These are phyloP conservation scores for Cenchrus americanus DNA, from an alignment of 176 grass and related monocot species.

Conservation along the genomic window DNA sequence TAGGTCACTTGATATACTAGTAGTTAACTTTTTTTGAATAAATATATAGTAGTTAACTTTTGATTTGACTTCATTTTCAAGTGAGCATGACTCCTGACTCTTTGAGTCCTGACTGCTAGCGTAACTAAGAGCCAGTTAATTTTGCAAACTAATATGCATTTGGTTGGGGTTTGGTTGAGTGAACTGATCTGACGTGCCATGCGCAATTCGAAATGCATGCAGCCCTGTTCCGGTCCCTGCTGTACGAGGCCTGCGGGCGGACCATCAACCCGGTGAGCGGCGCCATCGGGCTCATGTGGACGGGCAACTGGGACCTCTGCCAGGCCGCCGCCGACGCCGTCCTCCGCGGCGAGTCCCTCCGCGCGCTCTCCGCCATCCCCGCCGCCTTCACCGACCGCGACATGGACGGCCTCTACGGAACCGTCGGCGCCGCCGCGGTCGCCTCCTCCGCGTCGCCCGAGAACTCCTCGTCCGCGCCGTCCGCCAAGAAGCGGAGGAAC, in stretches of 20 bases:
- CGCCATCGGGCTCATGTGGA: conserved; percentile 76
- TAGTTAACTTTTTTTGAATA: background rate
- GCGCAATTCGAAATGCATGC: background rate
- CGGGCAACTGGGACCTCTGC: conserved; percentile 84
- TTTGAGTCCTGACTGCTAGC: background rate
- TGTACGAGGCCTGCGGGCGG: conserved; percentile 83
- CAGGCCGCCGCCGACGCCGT: conserved; percentile 73
- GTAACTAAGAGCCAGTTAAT: background rate
- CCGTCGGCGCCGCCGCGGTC: conserved; percentile 21
- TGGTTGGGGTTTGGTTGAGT: background rate
- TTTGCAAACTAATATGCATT: background rate
- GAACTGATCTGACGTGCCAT: background rate
- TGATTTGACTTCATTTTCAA: background rate
- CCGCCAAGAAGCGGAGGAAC: conserved; percentile 35
- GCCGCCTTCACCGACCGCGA: conserved; percentile 48
- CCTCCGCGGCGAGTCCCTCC: conserved; percentile 63
- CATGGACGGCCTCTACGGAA: conserved; percentile 58
- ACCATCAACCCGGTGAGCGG: conserved; percentile 85
- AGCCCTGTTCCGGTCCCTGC: conserved; percentile 72
- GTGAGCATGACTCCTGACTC: background rate
- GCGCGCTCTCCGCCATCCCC: conserved; percentile 43
- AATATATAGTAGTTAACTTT: background rate
- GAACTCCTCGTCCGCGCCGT: conserved; percentile 45
- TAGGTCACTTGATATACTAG: background rate
- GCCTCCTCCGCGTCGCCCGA: conserved; percentile 36